Evolutionary conservation across 495 filamentous ascomycete genomes (phyloP).

Genomic region (Jackrogersella minutella): DNA sequence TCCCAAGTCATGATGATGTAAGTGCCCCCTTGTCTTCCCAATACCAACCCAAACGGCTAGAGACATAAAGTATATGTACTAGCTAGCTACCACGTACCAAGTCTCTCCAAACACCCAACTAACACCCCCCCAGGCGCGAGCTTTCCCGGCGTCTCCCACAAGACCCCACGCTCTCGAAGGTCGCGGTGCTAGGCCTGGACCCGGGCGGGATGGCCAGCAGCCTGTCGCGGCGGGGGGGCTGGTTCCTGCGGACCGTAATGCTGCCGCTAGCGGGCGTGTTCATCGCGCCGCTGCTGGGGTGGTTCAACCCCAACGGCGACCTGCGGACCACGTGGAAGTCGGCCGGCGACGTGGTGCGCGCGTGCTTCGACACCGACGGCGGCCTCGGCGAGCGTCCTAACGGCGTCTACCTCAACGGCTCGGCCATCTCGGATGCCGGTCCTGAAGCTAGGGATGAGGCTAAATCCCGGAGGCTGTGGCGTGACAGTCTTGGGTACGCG

Average conservation of each 20-base stretch:
- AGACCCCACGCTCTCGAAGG: conserved; percentile 45
- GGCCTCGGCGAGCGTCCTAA: conserved; percentile 43
- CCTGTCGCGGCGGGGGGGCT: conserved; percentile 37
- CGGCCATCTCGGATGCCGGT: conserved; percentile 23
- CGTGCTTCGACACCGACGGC: conserved; percentile 44
- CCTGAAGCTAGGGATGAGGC: conserved; percentile 47
- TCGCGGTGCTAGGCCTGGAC: conserved; percentile 46
- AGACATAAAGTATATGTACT: no score
- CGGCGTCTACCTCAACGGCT: conserved; percentile 48
- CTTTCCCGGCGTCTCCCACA: conserved; percentile 43
- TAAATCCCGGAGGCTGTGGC: conserved; percentile 50
- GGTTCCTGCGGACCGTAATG: conserved; percentile 19
- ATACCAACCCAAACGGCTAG: neutral
- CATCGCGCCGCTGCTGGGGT: conserved; percentile 28
- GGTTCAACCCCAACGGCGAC: conserved; percentile 39
- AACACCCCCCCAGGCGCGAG: conserved; percentile 43
- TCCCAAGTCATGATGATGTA: conserved; percentile 52
- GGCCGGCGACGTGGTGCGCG: conserved; percentile 51
- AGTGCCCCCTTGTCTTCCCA: neutral
- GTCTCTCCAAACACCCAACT: neutral
- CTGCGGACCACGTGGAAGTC: conserved; percentile 55
- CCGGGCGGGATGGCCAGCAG: conserved; percentile 48
- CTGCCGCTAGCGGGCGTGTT: conserved; percentile 21
- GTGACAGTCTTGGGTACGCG: conserved; percentile 45
- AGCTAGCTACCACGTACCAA: neutral